These are phyloP conservation scores for Podospora conica DNA, from an alignment of 495 filamentous ascomycete species.

Conservation along the genomic window DNA sequence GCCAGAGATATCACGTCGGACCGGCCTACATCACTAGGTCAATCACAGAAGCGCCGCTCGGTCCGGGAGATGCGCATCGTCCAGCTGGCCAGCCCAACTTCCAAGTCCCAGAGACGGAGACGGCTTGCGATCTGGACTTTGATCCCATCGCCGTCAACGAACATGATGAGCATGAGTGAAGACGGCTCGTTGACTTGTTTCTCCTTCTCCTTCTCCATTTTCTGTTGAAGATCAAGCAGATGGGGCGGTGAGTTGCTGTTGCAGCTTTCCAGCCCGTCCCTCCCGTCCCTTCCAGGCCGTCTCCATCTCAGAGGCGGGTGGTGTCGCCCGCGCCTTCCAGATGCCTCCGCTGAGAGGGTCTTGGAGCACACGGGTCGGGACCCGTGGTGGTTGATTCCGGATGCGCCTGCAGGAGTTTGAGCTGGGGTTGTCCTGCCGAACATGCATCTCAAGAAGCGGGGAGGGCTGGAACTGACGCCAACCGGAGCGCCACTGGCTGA, in stretches of 20 bases:
- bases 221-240: background rate
- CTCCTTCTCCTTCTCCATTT: background rate
- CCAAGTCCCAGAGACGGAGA: too few species aligned
- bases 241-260: background rate
- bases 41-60: background rate
- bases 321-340: too few species aligned
- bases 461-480: background rate
- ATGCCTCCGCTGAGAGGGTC: background rate
- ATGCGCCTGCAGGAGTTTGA: constrained; percentile 1
- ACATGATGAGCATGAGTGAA: background rate
- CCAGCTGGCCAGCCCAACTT: background rate
- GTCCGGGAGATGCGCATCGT: background rate
- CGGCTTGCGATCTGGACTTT: background rate
- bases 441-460: background rate
- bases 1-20: background rate
- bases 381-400: background rate
- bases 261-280: background rate
- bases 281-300: background rate
- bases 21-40: background rate
- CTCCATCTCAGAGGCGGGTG: background rate
- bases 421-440: constrained; percentile 1
- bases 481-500: background rate
- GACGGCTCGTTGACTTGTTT: background rate
- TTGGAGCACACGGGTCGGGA: background rate
- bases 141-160: background rate